A percentile compares a stretch with the other conserved stretches of the same genome.
phyloP scores from a whole-genome alignment of 2,329 filamentous ascomycete species.

The Fusarium sp. region DNA sequence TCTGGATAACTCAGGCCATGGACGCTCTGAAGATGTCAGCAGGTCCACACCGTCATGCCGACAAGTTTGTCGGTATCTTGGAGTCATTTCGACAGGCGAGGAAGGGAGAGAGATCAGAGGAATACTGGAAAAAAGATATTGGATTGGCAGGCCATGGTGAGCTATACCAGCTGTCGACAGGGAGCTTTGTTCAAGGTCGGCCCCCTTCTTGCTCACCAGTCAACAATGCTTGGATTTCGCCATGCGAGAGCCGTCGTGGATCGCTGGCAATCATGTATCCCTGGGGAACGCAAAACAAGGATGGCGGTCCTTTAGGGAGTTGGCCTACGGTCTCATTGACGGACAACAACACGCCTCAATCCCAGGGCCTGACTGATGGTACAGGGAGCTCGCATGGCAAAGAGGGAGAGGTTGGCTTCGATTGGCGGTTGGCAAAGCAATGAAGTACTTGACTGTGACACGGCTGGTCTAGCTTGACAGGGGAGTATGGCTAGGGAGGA shows the following conservation, averaged over 20 bases:
- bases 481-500: background rate
- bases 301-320: background rate
- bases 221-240: background rate
- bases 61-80: conserved; percentile 62
- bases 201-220: conserved; percentile 1
- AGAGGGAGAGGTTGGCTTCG: background rate
- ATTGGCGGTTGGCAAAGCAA: background rate
- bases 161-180: background rate
- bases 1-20: conserved; percentile 58
- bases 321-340: background rate
- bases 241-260: conserved; percentile 5
- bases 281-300: background rate
- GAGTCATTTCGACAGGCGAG: conserved; percentile 55
- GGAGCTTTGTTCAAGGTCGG: conserved; percentile 2
- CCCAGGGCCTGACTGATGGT: background rate
- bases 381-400: background rate
- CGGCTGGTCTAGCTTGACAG: background rate
- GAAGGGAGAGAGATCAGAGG: background rate
- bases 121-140: background rate
- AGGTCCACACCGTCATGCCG: conserved; percentile 60
- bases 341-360: background rate
- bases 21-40: conserved; percentile 62
- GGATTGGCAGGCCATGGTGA: background rate
- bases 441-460: background rate
- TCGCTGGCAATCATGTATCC: background rate